Evolutionary conservation across 2,329 filamentous ascomycete genomes (phyloP).

Genomic region (Cordyceps pruinosa): DNA sequence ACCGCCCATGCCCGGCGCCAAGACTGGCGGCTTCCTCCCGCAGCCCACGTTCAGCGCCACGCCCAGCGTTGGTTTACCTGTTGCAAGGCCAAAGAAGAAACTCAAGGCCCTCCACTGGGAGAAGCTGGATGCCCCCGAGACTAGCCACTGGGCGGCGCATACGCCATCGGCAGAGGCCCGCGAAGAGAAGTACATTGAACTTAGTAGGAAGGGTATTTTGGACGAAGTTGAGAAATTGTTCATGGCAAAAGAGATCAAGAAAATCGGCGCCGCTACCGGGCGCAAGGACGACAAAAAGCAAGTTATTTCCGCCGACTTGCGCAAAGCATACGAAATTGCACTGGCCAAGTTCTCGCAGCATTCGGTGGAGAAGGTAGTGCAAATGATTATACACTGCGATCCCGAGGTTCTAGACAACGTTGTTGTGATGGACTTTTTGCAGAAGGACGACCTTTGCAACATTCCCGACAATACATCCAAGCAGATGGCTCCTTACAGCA

Average conservation of each 20-base stretch:
- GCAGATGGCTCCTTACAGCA: constrained; percentile 89
- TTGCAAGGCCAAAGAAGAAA: constrained; percentile 94
- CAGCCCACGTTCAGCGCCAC: constrained; percentile 50
- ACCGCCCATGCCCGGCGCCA: constrained; percentile 59
- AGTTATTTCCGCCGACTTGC: constrained; percentile 84
- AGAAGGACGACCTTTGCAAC: constrained; percentile 86
- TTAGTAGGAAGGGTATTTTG: constrained; percentile 88
- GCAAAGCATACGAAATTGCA: constrained; percentile 80
- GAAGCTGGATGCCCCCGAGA: constrained; percentile 87
- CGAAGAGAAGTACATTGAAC: constrained; percentile 91
- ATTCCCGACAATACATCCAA: constrained; percentile 88
- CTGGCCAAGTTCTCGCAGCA: constrained; percentile 87
- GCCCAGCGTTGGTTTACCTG: constrained; percentile 60
- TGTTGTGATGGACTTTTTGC: constrained; percentile 94
- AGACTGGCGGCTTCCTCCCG: constrained; percentile 70
- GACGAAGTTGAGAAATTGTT: constrained; percentile 98
- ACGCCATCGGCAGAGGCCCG: constrained; percentile 79
- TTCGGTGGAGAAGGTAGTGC: constrained; percentile 75
- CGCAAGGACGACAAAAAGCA: constrained; percentile 97
- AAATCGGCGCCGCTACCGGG: constrained; percentile 61
- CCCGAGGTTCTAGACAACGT: constrained; percentile 77
- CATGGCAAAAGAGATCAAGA: constrained; percentile 93
- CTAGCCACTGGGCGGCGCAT: constrained; percentile 88
- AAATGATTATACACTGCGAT: constrained; percentile 95
- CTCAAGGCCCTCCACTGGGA: constrained; percentile 99